A percentile compares a stretch with the other conserved stretches of the same genome.
Evolutionary conservation across 345 rosid genomes (phyloP).

Genomic region (Linum lewisii): DNA sequence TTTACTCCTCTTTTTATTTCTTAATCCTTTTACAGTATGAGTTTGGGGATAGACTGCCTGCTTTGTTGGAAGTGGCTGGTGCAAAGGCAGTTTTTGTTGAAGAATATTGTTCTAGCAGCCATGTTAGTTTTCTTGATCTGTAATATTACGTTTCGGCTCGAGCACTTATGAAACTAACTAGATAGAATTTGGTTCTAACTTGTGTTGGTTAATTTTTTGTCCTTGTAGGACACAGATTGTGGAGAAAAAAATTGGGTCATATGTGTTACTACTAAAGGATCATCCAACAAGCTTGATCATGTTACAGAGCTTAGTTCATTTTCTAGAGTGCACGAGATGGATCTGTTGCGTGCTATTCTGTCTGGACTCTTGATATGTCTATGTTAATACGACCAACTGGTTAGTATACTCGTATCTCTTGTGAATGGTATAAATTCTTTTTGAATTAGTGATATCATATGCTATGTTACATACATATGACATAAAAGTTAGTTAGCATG

Average conservation of each 20-base stretch:
- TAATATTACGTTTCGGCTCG: not conserved
- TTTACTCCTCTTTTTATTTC: not conserved
- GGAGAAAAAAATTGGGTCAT: slow-evolving; percentile 33
- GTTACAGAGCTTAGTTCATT: slow-evolving; percentile 41
- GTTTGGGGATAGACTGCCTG: slow-evolving; percentile 42
- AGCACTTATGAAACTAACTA: slow-evolving; percentile 11
- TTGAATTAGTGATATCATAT: no score
- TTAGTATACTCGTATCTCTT: slow-evolving; percentile 17
- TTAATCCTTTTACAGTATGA: slow-evolving; percentile 43
- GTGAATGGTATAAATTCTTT: not conserved
- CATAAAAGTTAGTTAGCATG: no score
- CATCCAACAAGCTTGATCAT: slow-evolving; percentile 34
- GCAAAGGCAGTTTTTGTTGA: slow-evolving; percentile 42
- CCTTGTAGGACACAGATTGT: slow-evolving; percentile 37
- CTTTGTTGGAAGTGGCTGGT: slow-evolving; percentile 43
- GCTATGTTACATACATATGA: no score
- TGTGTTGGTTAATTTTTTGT: slow-evolving; percentile 5
- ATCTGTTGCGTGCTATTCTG: slow-evolving; percentile 51
- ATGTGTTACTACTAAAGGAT: slow-evolving; percentile 48
- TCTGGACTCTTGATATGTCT: slow-evolving; percentile 58
- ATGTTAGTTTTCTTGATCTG: slow-evolving; percentile 25
- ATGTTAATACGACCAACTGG: slow-evolving; percentile 51
- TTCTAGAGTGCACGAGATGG: slow-evolving; percentile 58
- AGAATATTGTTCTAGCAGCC: slow-evolving; percentile 53
- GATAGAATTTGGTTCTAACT: slow-evolving; percentile 2